These are phyloP conservation scores for Podospora didyma DNA, from an alignment of 495 filamentous ascomycete species.

Conservation along the genomic window DNA sequence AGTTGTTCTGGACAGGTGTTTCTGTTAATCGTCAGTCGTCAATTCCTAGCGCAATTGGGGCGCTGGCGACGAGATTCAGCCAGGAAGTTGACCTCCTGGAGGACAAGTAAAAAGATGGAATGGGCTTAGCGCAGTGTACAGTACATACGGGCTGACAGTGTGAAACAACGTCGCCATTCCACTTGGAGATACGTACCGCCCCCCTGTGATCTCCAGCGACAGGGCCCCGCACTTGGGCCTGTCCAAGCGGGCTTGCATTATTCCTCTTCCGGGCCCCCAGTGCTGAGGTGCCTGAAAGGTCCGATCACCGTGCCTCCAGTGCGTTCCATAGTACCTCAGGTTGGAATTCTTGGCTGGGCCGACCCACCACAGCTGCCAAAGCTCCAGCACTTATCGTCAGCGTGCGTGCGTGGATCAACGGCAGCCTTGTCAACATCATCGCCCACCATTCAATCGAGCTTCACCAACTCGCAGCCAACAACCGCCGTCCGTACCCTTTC, in stretches of 20 bases:
- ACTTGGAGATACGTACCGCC: not conserved
- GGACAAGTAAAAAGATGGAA: constrained; percentile 22
- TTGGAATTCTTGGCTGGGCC: too few relatives aligned
- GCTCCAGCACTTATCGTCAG: not conserved
- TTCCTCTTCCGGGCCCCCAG: not conserved
- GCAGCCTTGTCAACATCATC: not conserved
- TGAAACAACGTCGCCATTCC: not conserved
- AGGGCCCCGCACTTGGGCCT: too few relatives aligned
- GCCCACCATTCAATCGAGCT: not conserved
- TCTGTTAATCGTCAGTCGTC: not conserved
- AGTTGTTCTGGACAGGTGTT: not conserved
- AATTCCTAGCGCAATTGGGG: constrained; percentile 10
- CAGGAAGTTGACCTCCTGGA: constrained; percentile 1
- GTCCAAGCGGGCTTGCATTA: too few relatives aligned
- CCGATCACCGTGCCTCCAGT: not conserved
- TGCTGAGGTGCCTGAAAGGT: not conserved
- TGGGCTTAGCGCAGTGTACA: constrained; percentile 8
- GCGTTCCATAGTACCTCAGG: not conserved
- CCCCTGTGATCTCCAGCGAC: not conserved
- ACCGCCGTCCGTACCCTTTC: not conserved
- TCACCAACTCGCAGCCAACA: not conserved
- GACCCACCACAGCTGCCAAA: not conserved
- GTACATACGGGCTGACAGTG: not conserved
- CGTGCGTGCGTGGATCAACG: not conserved
- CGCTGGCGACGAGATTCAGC: not conserved